Percentiles rank a stretch among this genome's conserved stretches.
Evolutionary conservation across 2,329 filamentous ascomycete species (phyloP).

Genomic region (Cladosporium sp.): DNA sequence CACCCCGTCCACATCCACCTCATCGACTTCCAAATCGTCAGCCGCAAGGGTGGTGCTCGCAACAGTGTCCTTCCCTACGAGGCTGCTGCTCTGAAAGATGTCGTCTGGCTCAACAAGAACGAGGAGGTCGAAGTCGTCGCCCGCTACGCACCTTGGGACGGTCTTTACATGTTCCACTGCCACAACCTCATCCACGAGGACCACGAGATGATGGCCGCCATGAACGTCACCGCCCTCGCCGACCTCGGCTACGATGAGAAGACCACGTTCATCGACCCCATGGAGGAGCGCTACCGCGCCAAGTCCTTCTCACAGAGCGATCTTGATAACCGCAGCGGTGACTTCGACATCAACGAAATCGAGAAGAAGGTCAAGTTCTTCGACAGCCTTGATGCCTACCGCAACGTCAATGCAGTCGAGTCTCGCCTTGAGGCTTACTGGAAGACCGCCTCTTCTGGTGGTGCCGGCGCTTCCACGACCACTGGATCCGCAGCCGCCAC

Average conservation of each 20-base stretch:
- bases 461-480: not conserved
- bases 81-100: conserved; percentile 52
- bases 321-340: conserved; percentile 10
- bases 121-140: conserved; percentile 50
- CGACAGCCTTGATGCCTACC: conserved; percentile 30
- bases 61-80: conserved; percentile 47
- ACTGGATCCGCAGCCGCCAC: not conserved
- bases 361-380: conserved; percentile 30
- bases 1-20: conserved; percentile 34
- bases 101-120: conserved; percentile 50
- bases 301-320: conserved; percentile 21
- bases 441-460: conserved; percentile 8
- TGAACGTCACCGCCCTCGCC: conserved; percentile 38
- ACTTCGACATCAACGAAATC: conserved; percentile 22
- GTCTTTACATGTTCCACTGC: conserved; percentile 44
- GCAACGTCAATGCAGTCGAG: conserved; percentile 24
- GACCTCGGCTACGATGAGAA: conserved; percentile 29
- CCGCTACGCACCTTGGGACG: conserved; percentile 50
- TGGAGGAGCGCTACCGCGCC: conserved; percentile 19
- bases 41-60: conserved; percentile 44
- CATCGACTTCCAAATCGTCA: conserved; percentile 53
- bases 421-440: conserved; percentile 29
- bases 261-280: conserved; percentile 24
- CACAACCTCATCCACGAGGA: conserved; percentile 45
- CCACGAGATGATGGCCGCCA: conserved; percentile 40